Evolutionary conservation across 129 eudicot species (phyloP).

Genomic region (Flaveria brownii): DNA sequence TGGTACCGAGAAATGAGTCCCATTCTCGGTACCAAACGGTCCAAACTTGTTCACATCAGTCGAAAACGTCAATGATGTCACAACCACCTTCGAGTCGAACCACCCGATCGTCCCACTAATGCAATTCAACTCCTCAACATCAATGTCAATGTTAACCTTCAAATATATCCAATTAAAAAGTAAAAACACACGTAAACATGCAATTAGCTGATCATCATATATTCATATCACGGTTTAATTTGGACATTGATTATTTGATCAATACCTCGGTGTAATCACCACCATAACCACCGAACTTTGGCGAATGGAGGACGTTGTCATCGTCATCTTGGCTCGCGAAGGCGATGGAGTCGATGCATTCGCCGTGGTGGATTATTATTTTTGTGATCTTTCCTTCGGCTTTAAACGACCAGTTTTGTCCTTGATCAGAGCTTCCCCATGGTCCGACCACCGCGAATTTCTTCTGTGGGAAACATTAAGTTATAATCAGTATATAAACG

Average conservation of each 20-base stretch:
- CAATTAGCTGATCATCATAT: too few species aligned
- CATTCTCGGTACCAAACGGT: conserved; percentile 37
- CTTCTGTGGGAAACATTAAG: conserved; percentile 13
- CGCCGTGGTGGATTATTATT: conserved; percentile 37
- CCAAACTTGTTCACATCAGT: conserved; percentile 37
- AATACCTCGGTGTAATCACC: conserved; percentile 35
- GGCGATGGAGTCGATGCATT: conserved; percentile 28
- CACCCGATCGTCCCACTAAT: conserved; percentile 39
- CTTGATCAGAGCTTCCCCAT: conserved; percentile 32
- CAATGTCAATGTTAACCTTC: conserved; percentile 36
- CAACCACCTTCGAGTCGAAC: conserved; percentile 31
- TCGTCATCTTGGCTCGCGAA: conserved; percentile 42
- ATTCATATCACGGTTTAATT: too few species aligned
- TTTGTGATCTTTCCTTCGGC: conserved; percentile 36
- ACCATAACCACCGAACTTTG: conserved; percentile 34
- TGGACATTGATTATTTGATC: too few species aligned
- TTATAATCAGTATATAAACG: background rate
- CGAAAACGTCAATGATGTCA: conserved; percentile 32
- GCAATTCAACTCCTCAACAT: conserved; percentile 36
- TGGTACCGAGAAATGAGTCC: conserved; percentile 43
- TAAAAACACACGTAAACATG: background rate
- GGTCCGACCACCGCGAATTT: conserved; percentile 33
- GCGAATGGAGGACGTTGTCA: conserved; percentile 25
- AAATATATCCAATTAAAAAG: background rate
- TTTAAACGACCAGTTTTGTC: conserved; percentile 40